Conservation (phyloP, 371 early-diverging fungal species). For the Nematocida displodere region DNA sequence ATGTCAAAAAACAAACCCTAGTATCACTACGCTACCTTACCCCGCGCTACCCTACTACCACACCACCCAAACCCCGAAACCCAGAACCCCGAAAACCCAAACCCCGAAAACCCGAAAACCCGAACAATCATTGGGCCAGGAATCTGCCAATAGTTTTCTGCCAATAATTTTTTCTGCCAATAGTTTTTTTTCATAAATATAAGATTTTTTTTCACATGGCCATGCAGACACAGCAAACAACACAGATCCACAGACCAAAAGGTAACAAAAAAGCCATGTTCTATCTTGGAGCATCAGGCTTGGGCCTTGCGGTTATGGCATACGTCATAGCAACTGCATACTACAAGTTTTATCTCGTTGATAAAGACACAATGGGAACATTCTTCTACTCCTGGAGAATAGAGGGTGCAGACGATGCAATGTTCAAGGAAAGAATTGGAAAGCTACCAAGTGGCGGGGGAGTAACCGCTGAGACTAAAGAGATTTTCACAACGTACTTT, state of each 20-base stretch:
- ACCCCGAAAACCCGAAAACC: too few species aligned
- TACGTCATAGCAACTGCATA: slow-evolving; percentile 1
- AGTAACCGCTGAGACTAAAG: not conserved
- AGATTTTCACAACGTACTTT: not conserved
- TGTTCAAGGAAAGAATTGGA: slow-evolving; percentile 22
- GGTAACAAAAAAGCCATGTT: not conserved
- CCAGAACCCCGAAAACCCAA: too few species aligned
- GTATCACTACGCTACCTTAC: too few species aligned
- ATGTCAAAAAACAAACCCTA: too few species aligned
- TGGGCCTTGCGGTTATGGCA: not conserved
- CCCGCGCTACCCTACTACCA: too few species aligned
- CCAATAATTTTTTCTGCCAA: too few species aligned
- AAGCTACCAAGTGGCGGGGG: slow-evolving; percentile 13
- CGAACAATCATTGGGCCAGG: too few species aligned
- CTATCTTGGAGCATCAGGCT: not conserved
- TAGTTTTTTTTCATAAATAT: too few species aligned
- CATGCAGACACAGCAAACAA: slow-evolving; percentile 46
- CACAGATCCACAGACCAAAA: slow-evolving; percentile 1
- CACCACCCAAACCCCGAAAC: too few species aligned
- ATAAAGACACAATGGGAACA: slow-evolving; percentile 31
- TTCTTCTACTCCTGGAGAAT: slow-evolving; percentile 45
- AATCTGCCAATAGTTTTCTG: too few species aligned
- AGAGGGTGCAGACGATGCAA: slow-evolving; percentile 14
- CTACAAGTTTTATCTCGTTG: slow-evolving; percentile 34
- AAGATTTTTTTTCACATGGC: slow-evolving; percentile 35